A percentile compares a stretch with the other conserved stretches of the same genome.
phyloP scores from a whole-genome alignment of 148 eudicot genomes.

The Persicaria tinctoria region DNA sequence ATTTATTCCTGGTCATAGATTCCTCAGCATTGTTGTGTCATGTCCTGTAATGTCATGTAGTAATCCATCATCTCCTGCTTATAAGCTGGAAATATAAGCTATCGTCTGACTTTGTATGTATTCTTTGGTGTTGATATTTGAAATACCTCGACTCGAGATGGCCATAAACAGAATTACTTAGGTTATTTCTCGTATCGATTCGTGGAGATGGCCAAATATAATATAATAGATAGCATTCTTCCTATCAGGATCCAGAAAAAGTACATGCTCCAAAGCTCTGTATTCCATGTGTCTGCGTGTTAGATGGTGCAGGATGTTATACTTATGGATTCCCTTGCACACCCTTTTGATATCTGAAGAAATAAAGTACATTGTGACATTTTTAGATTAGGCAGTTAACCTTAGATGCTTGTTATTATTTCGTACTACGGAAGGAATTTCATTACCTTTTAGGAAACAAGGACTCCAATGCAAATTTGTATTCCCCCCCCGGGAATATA shows the following conservation, averaged over 20 bases:
- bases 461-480: background rate
- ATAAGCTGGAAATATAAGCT: background rate
- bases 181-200: background rate
- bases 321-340: background rate
- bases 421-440: background rate
- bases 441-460: background rate
- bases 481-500: background rate
- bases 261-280: background rate
- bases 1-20: background rate
- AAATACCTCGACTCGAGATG: background rate
- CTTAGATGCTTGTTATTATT: background rate
- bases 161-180: background rate
- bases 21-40: background rate
- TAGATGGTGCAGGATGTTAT: background rate
- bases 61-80: background rate
- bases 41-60: background rate
- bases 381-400: background rate
- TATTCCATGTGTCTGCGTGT: background rate
- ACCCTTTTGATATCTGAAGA: background rate
- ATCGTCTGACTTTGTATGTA: background rate
- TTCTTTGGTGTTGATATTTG: background rate
- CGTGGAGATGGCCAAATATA: background rate
- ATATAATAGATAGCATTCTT: background rate
- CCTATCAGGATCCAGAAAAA: background rate
- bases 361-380: background rate